Evolutionary conservation across 768 basidiomycete genomes (phyloP).

Genomic region (Panaeolus cyanescens): DNA sequence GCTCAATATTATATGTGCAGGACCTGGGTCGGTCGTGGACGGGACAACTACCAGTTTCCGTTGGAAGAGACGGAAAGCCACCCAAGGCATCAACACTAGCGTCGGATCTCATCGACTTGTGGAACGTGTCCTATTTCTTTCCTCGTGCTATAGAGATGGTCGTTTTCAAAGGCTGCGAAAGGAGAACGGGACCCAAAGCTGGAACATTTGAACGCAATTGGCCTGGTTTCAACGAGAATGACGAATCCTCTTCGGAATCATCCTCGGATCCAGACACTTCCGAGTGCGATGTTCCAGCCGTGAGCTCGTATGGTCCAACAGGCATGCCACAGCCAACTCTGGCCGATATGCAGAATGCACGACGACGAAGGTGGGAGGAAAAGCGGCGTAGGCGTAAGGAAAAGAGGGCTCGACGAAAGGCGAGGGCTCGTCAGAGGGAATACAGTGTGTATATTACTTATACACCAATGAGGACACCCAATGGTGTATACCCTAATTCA

Average conservation of each 20-base stretch:
- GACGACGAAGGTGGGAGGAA: constrained; percentile 58
- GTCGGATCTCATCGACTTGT: constrained; percentile 75
- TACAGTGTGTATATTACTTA: constrained; percentile 68
- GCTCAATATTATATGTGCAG: constrained; percentile 33
- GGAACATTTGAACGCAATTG: constrained; percentile 59
- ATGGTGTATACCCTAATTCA: not conserved
- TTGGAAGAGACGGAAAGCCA: constrained; percentile 44
- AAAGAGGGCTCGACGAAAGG: constrained; percentile 61
- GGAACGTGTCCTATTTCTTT: constrained; percentile 79
- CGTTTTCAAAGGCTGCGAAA: constrained; percentile 78
- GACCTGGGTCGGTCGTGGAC: constrained; percentile 78
- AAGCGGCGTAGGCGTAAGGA: constrained; percentile 58
- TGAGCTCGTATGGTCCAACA: constrained; percentile 42
- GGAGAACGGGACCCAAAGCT: constrained; percentile 64
- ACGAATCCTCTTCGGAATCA: constrained; percentile 38
- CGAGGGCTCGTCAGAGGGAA: constrained; percentile 59
- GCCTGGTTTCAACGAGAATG: constrained; percentile 44
- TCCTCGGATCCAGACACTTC: constrained; percentile 44
- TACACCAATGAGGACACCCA: constrained; percentile 8
- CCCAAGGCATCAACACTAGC: constrained; percentile 61
- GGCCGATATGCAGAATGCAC: constrained; percentile 41
- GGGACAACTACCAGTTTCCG: constrained; percentile 70
- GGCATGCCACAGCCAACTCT: constrained; percentile 11
- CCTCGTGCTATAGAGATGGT: constrained; percentile 77
- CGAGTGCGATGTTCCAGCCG: constrained; percentile 16